A percentile compares a stretch with the other conserved stretches of the same genome.
phyloP scores from a whole-genome alignment of 805 yeast genomes.

The Citeromyces nyonsensis region DNA sequence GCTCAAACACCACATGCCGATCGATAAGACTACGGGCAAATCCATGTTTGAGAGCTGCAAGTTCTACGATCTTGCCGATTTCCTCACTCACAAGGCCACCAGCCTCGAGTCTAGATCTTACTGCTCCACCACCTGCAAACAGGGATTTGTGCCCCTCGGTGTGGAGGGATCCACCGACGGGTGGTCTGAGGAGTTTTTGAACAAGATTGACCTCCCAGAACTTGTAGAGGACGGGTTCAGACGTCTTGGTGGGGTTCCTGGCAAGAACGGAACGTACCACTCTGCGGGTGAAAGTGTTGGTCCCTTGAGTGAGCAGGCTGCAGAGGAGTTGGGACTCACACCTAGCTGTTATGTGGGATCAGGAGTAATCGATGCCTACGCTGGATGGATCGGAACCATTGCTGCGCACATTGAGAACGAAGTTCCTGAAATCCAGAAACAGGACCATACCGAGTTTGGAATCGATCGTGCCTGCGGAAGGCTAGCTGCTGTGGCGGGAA shows the following conservation, averaged over 20 bases:
- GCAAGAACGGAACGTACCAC: conserved; percentile 53
- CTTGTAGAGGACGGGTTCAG: conserved; percentile 62
- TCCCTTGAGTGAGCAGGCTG: conserved; percentile 45
- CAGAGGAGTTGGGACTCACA: conserved; percentile 72
- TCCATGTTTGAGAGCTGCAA: conserved; percentile 37
- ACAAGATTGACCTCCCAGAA: conserved; percentile 56
- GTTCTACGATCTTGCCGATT: conserved; percentile 90
- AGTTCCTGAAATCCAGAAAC: conserved; percentile 32
- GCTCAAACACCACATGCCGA: conserved; percentile 77
- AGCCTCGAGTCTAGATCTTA: conserved; percentile 75
- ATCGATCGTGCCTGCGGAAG: conserved; percentile 62
- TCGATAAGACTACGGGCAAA: conserved; percentile 17
- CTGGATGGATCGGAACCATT: conserved; percentile 98
- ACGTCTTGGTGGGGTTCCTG: conserved; percentile 74
- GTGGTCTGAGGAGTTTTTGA: conserved; percentile 76
- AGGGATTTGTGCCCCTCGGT: conserved; percentile 86
- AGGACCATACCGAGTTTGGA: conserved; percentile 27
- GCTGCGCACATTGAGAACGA: conserved; percentile 68
- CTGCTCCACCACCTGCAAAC: conserved; percentile 90
- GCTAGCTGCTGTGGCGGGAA: conserved; percentile 96
- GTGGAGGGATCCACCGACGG: conserved; percentile 78
- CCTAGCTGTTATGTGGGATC: conserved; percentile 76
- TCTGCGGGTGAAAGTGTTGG: conserved; percentile 91
- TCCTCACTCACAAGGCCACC: conserved; percentile 81
- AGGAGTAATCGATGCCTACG: conserved; percentile 95